phyloP scores from a whole-genome alignment of 495 filamentous ascomycete genomes.

The Oleoguttula mirabilis region DNA sequence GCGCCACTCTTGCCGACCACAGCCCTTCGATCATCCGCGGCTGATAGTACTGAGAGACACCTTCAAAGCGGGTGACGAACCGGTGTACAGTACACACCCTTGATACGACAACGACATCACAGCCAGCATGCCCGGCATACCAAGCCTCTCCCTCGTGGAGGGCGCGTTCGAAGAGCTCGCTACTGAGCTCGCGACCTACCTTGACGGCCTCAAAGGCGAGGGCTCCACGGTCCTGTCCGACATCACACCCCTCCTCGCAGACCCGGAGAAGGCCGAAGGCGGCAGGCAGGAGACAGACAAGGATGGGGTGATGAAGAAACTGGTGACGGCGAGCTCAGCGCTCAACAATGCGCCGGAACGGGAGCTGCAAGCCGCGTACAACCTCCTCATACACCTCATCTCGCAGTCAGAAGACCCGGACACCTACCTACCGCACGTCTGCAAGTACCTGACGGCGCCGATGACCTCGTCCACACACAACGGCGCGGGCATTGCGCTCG shows the following conservation, averaged over 20 bases:
- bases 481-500: constrained; percentile 71
- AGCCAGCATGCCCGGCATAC: constrained; percentile 28
- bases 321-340: constrained; percentile 58
- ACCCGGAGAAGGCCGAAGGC: constrained; percentile 5
- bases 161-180: constrained; percentile 78
- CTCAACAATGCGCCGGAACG: constrained; percentile 82
- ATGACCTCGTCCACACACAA: constrained; percentile 74
- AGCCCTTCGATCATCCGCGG: background rate
- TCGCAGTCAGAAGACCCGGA: constrained; percentile 69
- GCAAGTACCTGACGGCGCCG: constrained; percentile 74
- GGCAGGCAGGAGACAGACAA: constrained; percentile 47
- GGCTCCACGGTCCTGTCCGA: constrained; percentile 52
- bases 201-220: constrained; percentile 52
- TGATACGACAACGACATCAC: background rate
- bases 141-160: constrained; percentile 65
- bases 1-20: too few relatives aligned
- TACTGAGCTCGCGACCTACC: constrained; percentile 75
- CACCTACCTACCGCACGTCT: constrained; percentile 75
- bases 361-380: constrained; percentile 91
- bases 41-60: background rate
- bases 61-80: background rate
- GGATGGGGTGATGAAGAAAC: constrained; percentile 69
- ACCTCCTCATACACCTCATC: constrained; percentile 86
- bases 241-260: constrained; percentile 51
- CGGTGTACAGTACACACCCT: constrained; percentile 1